phyloP scores from a whole-genome alignment of 108 stramenopile genomes.

The Mediolabrus comicus region DNA sequence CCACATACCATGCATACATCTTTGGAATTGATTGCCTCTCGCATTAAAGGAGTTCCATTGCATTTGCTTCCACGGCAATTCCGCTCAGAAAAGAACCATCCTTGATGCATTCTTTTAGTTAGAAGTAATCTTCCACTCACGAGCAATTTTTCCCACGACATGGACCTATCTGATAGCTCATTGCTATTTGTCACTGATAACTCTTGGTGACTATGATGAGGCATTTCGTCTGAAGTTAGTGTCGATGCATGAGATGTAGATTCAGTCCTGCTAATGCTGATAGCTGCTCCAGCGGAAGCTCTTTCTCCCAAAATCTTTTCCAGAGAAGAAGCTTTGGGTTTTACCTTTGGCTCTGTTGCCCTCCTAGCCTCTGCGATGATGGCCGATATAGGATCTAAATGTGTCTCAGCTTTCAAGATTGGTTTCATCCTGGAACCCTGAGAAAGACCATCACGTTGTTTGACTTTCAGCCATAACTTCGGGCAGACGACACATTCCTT shows the following conservation, averaged over 20 bases:
- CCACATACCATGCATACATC: slow-evolving; percentile 18
- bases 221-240: not conserved
- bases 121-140: slow-evolving; percentile 2
- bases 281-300: not conserved
- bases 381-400: slow-evolving; percentile 4
- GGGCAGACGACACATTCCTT: slow-evolving; percentile 27
- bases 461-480: slow-evolving; percentile 9
- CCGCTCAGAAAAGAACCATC: slow-evolving; percentile 12
- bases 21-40: not conserved
- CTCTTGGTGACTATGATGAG: not conserved
- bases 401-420: not conserved
- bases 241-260: not conserved
- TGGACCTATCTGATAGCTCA: not conserved
- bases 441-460: not conserved
- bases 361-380: slow-evolving; percentile 29
- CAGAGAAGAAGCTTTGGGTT: not conserved
- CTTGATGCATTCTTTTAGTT: slow-evolving; percentile 16
- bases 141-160: slow-evolving; percentile 18
- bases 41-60: slow-evolving; percentile 19
- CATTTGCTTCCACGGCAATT: slow-evolving; percentile 19
- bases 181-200: not conserved
- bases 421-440: not conserved
- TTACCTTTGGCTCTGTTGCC: not conserved
- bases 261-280: not conserved
- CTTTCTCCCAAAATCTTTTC: not conserved